Conservation (phyloP, 306 rosid genomes). For the Cajanus cajan region DNA sequence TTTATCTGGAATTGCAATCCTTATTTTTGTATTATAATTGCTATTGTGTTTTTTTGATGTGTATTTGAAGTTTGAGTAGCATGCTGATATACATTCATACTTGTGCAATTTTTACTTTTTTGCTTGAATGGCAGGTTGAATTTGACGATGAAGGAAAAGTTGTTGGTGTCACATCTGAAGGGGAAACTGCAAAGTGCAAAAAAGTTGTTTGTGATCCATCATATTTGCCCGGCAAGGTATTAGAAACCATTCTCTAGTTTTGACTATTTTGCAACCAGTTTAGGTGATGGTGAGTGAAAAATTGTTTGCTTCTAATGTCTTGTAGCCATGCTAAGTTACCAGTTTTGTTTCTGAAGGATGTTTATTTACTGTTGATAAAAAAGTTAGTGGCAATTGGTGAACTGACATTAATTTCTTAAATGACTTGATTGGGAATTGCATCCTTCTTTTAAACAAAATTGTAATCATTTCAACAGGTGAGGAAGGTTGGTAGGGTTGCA, state of each 20-base stretch:
- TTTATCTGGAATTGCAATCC: no score
- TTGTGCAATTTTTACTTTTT: constrained; percentile 6
- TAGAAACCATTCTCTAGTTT: background rate
- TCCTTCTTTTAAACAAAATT: constrained; percentile 27
- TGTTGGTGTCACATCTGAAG: constrained; percentile 94
- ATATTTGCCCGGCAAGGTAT: constrained; percentile 86
- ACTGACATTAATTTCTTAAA: constrained; percentile 22
- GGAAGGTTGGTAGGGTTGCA: constrained; percentile 95
- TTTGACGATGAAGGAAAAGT: constrained; percentile 85
- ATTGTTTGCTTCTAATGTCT: background rate
- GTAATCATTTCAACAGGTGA: constrained; percentile 59
- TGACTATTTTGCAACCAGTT: constrained; percentile 21
- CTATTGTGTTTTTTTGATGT: constrained; percentile 16
- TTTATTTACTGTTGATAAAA: constrained; percentile 4
- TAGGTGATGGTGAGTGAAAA: constrained; percentile 12
- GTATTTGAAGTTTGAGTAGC: constrained; percentile 17
- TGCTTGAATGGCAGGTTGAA: constrained; percentile 72
- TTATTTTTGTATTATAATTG: background rate
- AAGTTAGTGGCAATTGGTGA: constrained; percentile 15
- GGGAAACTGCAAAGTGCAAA: constrained; percentile 94
- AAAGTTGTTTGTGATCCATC: constrained; percentile 98
- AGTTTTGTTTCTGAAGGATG: constrained; percentile 9
- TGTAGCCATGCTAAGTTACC: background rate
- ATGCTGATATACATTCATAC: background rate
- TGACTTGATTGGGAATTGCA: background rate